Conservation (phyloP, 2,329 filamentous ascomycete genomes). For the Elsinoe ampelina region DNA sequence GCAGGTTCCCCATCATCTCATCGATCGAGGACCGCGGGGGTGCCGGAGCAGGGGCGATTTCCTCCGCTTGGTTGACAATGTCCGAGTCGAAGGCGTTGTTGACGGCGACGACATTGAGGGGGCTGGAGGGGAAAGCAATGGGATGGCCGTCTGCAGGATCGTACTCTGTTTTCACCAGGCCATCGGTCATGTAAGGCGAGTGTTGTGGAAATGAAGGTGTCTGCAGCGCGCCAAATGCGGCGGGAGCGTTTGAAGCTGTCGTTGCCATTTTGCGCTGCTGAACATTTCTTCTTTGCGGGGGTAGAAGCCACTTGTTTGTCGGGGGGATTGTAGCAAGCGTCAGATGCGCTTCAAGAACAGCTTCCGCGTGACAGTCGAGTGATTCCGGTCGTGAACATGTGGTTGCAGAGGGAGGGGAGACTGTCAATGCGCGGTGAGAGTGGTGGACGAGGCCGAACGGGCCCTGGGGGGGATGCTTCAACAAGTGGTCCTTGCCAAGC, state of each 20-base stretch:
- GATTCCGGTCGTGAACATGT: not conserved
- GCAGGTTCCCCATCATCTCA: slow-evolving; percentile 3
- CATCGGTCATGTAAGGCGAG: slow-evolving; percentile 13
- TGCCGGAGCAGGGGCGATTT: slow-evolving; percentile 5
- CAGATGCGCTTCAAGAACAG: not conserved
- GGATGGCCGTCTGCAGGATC: slow-evolving; percentile 2
- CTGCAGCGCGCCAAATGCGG: slow-evolving; percentile 13
- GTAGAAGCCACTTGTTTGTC: not conserved
- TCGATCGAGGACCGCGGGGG: not conserved
- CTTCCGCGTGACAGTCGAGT: not conserved
- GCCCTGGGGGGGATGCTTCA: not conserved
- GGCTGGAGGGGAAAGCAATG: not conserved
- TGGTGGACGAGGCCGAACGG: not conserved
- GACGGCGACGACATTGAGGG: slow-evolving; percentile 1
- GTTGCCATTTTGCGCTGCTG: slow-evolving; percentile 17
- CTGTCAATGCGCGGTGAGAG: slow-evolving; percentile 7
- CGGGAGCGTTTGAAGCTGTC: slow-evolving; percentile 17
- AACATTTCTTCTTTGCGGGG: slow-evolving; percentile 7
- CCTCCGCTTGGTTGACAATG: not conserved
- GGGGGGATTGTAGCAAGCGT: not conserved
- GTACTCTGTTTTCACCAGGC: slow-evolving; percentile 6
- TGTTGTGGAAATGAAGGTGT: slow-evolving; percentile 13
- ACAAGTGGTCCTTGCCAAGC: not conserved
- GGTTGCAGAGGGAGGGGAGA: not conserved
- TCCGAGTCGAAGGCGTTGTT: not conserved